These are phyloP conservation scores for Microstroma glucosiphilum DNA, from an alignment of 1,284 basidiomycete genomes.

Conservation along the genomic window DNA sequence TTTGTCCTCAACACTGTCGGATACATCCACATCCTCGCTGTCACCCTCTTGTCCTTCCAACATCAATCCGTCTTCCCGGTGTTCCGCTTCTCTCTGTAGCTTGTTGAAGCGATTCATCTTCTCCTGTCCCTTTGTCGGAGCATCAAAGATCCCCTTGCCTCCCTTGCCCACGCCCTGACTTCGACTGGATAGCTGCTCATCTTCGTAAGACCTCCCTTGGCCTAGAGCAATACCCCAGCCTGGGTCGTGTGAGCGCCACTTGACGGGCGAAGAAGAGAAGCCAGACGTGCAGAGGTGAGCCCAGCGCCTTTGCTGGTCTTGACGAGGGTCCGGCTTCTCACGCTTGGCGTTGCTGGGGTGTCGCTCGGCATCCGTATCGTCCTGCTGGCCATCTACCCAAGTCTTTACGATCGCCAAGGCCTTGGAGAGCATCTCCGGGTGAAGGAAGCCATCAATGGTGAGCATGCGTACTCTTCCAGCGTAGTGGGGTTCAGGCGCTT, in stretches of 20 bases:
- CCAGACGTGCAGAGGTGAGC: no score
- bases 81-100: not conserved
- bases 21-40: not conserved
- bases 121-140: no score
- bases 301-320: not conserved
- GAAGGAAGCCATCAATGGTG: conserved; percentile 1
- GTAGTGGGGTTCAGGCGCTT: not conserved
- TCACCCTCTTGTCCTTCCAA: not conserved
- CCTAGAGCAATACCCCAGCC: not conserved
- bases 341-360: not conserved
- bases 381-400: not conserved
- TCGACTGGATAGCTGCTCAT: not conserved
- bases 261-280: not conserved
- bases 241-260: not conserved
- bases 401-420: not conserved
- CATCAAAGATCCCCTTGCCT: not conserved
- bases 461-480: not conserved
- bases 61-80: not conserved
- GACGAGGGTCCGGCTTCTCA: not conserved
- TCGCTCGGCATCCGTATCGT: not conserved
- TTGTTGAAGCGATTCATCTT: no score
- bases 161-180: not conserved
- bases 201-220: not conserved
- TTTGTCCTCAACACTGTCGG: not conserved
- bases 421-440: not conserved